These are phyloP conservation scores for Coemansia sp. DNA, from an alignment of 192 early-diverging fungal genomes.

Conservation along the genomic window DNA sequence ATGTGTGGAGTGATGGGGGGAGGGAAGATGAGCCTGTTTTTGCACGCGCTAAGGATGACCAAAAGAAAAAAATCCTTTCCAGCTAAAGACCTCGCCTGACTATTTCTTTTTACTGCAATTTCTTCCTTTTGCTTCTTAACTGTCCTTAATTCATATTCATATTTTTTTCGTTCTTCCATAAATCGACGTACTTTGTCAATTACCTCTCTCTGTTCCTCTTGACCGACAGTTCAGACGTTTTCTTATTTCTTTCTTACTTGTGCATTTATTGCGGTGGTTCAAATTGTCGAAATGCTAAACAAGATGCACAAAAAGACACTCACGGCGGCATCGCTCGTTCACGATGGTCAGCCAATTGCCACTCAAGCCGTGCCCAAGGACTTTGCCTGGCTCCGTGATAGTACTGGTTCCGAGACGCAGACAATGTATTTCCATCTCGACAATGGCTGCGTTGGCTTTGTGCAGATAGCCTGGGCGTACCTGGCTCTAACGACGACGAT, in stretches of 20 bases:
- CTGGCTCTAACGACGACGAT: constrained; percentile 69
- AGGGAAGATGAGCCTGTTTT: neutral
- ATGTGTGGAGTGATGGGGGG: neutral
- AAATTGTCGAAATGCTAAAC: neutral
- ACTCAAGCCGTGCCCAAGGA: constrained; percentile 58
- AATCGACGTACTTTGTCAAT: neutral
- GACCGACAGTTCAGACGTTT: neutral
- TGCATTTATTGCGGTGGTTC: neutral
- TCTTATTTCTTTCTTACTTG: neutral
- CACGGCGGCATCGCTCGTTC: constrained; percentile 50
- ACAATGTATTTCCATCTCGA: constrained; percentile 80
- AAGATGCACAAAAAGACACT: constrained; percentile 54
- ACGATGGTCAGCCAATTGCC: constrained; percentile 50
- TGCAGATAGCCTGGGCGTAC: constrained; percentile 90
- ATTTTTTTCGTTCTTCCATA: neutral
- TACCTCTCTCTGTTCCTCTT: neutral
- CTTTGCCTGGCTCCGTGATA: constrained; percentile 69
- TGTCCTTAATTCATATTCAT: neutral
- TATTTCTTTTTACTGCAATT: neutral
- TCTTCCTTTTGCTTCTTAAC: neutral
- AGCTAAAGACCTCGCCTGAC: neutral
- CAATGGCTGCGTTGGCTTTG: constrained; percentile 75
- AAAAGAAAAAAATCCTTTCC: neutral
- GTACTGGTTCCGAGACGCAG: constrained; percentile 84
- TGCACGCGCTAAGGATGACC: neutral